Evolutionary conservation across 2,329 filamentous ascomycete genomes (phyloP), one percentile per base, ranked within the genome.

Genomic region (Biscogniauxia mediterranea): DNA sequence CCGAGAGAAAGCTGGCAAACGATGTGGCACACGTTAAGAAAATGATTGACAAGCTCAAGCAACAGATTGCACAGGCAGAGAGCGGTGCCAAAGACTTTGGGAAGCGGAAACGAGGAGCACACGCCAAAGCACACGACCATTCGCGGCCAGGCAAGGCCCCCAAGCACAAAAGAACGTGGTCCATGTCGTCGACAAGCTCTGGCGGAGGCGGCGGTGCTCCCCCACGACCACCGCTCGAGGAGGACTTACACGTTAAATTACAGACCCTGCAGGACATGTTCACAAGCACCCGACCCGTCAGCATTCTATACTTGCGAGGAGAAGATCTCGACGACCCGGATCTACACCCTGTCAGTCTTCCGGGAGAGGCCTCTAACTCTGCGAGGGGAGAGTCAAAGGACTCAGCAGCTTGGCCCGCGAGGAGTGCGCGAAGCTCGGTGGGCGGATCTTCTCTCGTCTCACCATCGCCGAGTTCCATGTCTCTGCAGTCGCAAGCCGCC

Each of bases 1-100:
- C 95, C 0, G 94, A 98, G 76, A 87, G 94, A 56, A 98, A 98
- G 74, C 83, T 98, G 1, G 93, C 93, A 17, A 98, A 98, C 72
- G 94, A 98, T 68, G 85, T 97, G 8, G 91, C 92, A 0, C 94
- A 98, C 70, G 91, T 98, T 66, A 96, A 96, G 77, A 98, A 97
- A 78, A 92, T 90, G 0, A 97, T 98, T 68, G 94, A 97, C 72
- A 98, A 97, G 77, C 80, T 97, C 54, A 96, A 96, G 76, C 93
- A 97, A 72, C 94, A 97, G 71, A 95, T 97, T 62, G 82, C 89
- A 0, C 93, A 97, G 71, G 85, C 85, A 0, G 87, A 89, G 70
- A 87, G 81, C 56, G 87, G 87, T 0, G 80, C 88, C 69, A 89
- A 89, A 70, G 86, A 89, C 64, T 86, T 86, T 65, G 82, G 84